Percentiles rank a stretch among this genome's conserved stretches.
Evolutionary conservation across 768 basidiomycete species (phyloP).

Genomic region (Lactarius evosmus): DNA sequence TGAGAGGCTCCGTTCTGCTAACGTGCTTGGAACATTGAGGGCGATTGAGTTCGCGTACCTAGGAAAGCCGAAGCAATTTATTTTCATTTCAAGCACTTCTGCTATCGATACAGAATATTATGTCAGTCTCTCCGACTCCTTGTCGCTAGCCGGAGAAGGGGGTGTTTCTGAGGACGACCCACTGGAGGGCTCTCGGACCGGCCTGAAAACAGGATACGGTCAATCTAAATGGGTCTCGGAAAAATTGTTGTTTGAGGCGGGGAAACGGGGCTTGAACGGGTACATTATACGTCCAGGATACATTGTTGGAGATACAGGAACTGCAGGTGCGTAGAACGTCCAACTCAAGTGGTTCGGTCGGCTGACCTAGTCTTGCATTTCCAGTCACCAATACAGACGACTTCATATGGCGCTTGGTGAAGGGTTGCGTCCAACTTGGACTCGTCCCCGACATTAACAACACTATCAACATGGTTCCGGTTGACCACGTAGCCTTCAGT

Average conservation of each 20-base stretch:
- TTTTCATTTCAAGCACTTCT: constrained; percentile 96
- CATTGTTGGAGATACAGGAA: constrained; percentile 86
- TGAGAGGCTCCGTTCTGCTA: constrained; percentile 84
- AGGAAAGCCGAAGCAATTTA: constrained; percentile 70
- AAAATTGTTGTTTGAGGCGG: constrained; percentile 89
- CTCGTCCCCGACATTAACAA: constrained; percentile 97
- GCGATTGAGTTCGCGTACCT: constrained; percentile 75
- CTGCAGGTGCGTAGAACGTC: constrained; percentile 61
- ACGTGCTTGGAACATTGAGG: constrained; percentile 89
- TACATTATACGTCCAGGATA: constrained; percentile 93
- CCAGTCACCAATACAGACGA: constrained; percentile 96
- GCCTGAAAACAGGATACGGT: constrained; percentile 89
- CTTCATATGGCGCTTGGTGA: constrained; percentile 97
- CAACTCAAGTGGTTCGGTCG: background rate
- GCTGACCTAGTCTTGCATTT: background rate
- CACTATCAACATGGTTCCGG: constrained; percentile 96
- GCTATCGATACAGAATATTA: constrained; percentile 90
- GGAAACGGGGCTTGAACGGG: constrained; percentile 76
- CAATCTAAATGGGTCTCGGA: constrained; percentile 99
- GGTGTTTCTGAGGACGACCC: constrained; percentile 88
- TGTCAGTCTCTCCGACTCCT: constrained; percentile 76
- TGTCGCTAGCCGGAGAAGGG: constrained; percentile 44
- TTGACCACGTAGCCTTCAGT: constrained; percentile 90
- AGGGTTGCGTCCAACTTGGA: constrained; percentile 98
- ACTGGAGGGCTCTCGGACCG: constrained; percentile 73